Base-by-base conservation (phyloP, 805 yeast species). In the Saturnispora sekii region DNA sequence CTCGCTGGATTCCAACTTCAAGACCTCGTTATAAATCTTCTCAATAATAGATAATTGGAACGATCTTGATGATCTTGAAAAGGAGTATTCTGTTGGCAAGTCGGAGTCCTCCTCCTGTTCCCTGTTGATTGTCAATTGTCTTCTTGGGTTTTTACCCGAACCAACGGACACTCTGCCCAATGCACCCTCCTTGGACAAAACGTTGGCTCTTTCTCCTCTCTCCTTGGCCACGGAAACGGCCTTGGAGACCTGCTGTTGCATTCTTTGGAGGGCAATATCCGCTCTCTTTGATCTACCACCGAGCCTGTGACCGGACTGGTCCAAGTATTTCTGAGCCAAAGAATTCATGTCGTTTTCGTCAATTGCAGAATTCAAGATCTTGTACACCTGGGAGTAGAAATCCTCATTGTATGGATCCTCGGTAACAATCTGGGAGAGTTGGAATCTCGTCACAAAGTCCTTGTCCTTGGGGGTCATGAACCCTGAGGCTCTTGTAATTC, bases 371-470 rank as follows among this genome's bases (percentile, higher is more conserved):
- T 81, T 81, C 51, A 84, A 69, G 51, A 83, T 77, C 56, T 89
- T 84, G 66, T 78, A 85, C 35, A 93, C 96, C 64, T 93, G 97
- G 58, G 82, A 86, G 61, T 93, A 93, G 59, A 90, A 93, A 68
- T 93, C 98, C 64, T 93, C 98, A 58, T 85, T 87, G 64, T 84
- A 86, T 11, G 98, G 98, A 64, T 93, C 97, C 46, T 89, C 97
- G 10, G 96, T 84, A 41, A 93, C 96, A 64, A 93, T 84, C 62
- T 89, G 96, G 41, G 96, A 87, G 51, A 93, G 73, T 65, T 93
- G 98, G 59, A 89, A 81, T 61, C 97, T 76, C 37, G 96, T 87
- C 41, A 93, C 90, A 59, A 85, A 88, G 65, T 90, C 96, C 67
- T 89, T 89, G 63, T 93, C 98, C 67, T 90, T 84, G 47, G 96